phyloP scores from a whole-genome alignment of 2,329 filamentous ascomycete species.

The Dactylella cylindrospora region DNA sequence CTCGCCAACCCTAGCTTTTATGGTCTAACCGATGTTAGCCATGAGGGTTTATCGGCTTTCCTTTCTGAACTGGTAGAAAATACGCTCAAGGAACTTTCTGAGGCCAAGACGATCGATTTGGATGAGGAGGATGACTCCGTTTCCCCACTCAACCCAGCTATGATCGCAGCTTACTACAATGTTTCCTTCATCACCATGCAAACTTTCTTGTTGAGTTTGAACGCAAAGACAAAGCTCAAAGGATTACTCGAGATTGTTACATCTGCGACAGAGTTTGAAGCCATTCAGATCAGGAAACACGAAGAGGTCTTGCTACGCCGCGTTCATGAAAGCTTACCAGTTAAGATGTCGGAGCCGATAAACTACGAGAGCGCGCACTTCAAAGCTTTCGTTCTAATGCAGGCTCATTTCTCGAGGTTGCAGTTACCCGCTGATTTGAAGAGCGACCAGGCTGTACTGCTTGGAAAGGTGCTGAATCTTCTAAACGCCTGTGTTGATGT shows the following conservation, averaged over 20 bases:
- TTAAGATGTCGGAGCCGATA: conserved; percentile 80
- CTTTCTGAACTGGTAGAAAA: conserved; percentile 92
- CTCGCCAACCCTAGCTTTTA: conserved; percentile 97
- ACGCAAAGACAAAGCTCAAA: conserved; percentile 87
- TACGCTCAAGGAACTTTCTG: conserved; percentile 83
- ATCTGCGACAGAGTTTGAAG: conserved; percentile 93
- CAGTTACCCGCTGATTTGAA: conserved; percentile 91
- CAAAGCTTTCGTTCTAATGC: conserved; percentile 94
- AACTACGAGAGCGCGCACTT: conserved; percentile 94
- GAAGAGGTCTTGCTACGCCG: conserved; percentile 84
- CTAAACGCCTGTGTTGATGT: conserved; percentile 93
- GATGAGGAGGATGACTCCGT: conserved; percentile 92
- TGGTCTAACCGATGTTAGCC: conserved; percentile 79
- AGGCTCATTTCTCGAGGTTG: conserved; percentile 97
- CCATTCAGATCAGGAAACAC: conserved; percentile 88
- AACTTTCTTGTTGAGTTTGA: conserved; percentile 90
- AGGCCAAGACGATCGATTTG: conserved; percentile 93
- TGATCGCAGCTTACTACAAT: conserved; percentile 99
- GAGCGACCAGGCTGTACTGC: conserved; percentile 88
- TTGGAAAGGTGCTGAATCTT: conserved; percentile 81
- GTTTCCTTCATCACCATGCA: conserved; percentile 99
- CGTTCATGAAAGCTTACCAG: conserved; percentile 90
- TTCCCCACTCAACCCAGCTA: conserved; percentile 86
- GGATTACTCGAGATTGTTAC: conserved; percentile 95
- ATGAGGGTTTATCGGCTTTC: conserved; percentile 90